Base-by-base conservation (phyloP, 257 asterid genomes). In the Solanum medicagineum region DNA sequence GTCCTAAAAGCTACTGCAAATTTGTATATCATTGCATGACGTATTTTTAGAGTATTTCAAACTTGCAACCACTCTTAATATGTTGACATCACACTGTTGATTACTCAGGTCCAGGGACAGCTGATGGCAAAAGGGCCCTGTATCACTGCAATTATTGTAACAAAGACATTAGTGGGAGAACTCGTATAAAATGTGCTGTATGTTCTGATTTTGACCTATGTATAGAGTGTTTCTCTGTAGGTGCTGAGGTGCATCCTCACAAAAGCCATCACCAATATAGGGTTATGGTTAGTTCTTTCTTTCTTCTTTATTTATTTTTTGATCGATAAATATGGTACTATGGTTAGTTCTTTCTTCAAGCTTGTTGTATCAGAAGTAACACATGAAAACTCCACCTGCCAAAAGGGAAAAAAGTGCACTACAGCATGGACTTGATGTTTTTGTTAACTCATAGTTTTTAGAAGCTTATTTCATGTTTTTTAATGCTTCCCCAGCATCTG, bases 231-330 rank as follows among this genome's bases (percentile, higher is more conserved):
- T 94, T 94, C 92, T 94, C 98, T 45, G 96, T 94, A 19, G 98
- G 98, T 81, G 96, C 92, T 16, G 98, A 94, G 92, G 95, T 94
- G 89, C 88, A 92, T 86, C 97, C 98, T 53, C 98, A 94, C 89
- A 92, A 92, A 89, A 92, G 95, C 90, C 87, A 87, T 87, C 98
- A 94, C 82, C 92, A 90, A 13, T 94, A 93, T 85, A 92, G 97
- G 87, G 96, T 94, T 82, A 90, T 94, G 97, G 98, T 94, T 32
- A 87, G 98, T 93, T 75, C 63, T 73, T 73, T 16, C 26, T 17
- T 16, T 71, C 16, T 60, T 32, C 13, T 16, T 51, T 11, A 1
- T 69, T 49, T 29, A 15, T 8, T 77, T 32, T 29, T 24, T 14
- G 32, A 16, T 62, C 51, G 47, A 19, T 32, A 26, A 79, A 17